Conservation (phyloP, 371 early-diverging fungal species). For the Circinella minor region DNA sequence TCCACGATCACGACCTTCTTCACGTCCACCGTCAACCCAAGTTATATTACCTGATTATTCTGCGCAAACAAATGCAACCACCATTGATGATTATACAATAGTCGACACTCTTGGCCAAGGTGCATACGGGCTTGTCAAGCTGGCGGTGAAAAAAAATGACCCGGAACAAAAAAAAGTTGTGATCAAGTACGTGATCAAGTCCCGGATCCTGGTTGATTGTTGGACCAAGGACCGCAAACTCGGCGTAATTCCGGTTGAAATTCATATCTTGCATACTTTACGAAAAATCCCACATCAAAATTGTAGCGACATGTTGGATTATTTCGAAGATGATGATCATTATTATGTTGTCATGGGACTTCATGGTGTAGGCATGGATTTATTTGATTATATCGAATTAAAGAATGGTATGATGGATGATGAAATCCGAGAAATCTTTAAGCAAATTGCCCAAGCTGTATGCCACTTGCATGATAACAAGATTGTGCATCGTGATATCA, state of each 20-base stretch:
- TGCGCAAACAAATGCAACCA: constrained; percentile 48
- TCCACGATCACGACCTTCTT: constrained; percentile 12
- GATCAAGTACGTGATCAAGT: constrained; percentile 80
- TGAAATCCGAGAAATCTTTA: constrained; percentile 64
- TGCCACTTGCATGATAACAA: constrained; percentile 68
- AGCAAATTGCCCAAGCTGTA: constrained; percentile 68
- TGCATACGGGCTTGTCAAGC: constrained; percentile 73
- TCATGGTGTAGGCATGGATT: constrained; percentile 70
- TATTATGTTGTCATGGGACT: constrained; percentile 75
- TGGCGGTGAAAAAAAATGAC: constrained; percentile 42
- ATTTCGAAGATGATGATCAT: constrained; percentile 70
- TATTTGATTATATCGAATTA: constrained; percentile 79
- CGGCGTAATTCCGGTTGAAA: constrained; percentile 72
- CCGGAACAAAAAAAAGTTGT: constrained; percentile 59
- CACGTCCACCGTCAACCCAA: constrained; percentile 1
- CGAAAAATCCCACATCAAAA: constrained; percentile 64
- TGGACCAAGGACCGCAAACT: constrained; percentile 70
- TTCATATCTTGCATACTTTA: constrained; percentile 69
- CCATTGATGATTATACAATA: constrained; percentile 66
- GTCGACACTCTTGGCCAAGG: constrained; percentile 72
- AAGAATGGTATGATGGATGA: constrained; percentile 60
- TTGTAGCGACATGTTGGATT: constrained; percentile 66
- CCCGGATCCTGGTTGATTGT: constrained; percentile 72
- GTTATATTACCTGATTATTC: constrained; percentile 34
- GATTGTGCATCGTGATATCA: constrained; percentile 82